Evolutionary conservation across 164 flowering plant species (phyloP).

Genomic region (Aristolochia contorta): DNA sequence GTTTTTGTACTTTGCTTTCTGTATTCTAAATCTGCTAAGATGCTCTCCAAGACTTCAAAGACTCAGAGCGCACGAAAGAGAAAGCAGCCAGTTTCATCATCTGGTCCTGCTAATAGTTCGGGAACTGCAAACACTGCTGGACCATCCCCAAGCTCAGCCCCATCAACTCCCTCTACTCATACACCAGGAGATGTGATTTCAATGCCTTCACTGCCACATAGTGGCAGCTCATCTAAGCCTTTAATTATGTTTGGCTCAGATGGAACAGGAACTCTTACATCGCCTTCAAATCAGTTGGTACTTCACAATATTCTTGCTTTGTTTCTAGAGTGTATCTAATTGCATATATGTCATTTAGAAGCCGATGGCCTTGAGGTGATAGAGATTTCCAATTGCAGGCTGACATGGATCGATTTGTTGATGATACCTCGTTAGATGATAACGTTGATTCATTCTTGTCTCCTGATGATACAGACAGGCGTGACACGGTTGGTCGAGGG

Average conservation of each 20-base stretch:
- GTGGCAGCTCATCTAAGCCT: conserved; percentile 66
- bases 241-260: conserved; percentile 76
- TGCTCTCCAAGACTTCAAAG: conserved; percentile 53
- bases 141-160: conserved; percentile 94
- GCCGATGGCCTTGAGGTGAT: conserved; percentile 81
- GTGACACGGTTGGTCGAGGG: conserved; percentile 70
- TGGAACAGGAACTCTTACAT: conserved; percentile 71
- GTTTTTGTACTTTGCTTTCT: no score
- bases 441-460: conserved; percentile 94
- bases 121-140: conserved; percentile 98
- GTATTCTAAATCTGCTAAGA: no score
- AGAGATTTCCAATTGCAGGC: conserved; percentile 77
- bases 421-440: conserved; percentile 87
- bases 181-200: conserved; percentile 95
- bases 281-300: conserved; percentile 92
- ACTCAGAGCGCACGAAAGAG: conserved; percentile 82
- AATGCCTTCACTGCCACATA: conserved; percentile 77
- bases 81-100: conserved; percentile 90
- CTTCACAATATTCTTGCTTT: conserved; percentile 6
- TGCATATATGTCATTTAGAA: no score
- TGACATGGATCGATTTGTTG: conserved; percentile 85
- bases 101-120: conserved; percentile 98
- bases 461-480: conserved; percentile 78
- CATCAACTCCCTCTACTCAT: conserved; percentile 96
- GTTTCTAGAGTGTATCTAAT: no score